These are phyloP conservation scores for Diospyros kaki DNA, from an alignment of 148 eudicot species.

Conservation along the genomic window DNA sequence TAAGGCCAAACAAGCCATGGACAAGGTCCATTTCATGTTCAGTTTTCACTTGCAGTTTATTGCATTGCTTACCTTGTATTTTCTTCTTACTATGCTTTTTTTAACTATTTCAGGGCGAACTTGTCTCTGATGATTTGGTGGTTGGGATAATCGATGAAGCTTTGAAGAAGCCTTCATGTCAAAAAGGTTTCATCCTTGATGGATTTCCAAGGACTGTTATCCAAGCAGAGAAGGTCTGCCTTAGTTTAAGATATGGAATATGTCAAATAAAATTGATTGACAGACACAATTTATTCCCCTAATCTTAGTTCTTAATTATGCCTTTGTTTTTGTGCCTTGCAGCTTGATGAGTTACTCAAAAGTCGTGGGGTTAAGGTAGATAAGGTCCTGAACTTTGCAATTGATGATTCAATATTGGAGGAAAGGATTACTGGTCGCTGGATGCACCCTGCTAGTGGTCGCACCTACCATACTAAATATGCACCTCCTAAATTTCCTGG, in stretches of 20 bases:
- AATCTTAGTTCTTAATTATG: not conserved
- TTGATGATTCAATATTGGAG: constrained; percentile 69
- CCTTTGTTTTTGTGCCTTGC: constrained; percentile 11
- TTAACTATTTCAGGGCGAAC: constrained; percentile 61
- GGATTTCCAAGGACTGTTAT: constrained; percentile 95
- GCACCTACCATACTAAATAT: constrained; percentile 79
- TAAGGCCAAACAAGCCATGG: constrained; percentile 95
- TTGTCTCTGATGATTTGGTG: constrained; percentile 95
- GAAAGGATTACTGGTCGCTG: constrained; percentile 84
- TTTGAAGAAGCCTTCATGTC: constrained; percentile 83
- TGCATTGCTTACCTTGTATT: not conserved
- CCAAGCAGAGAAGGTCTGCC: constrained; percentile 85
- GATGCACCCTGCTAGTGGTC: constrained; percentile 76
- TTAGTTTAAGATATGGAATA: not conserved
- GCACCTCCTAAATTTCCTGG: constrained; percentile 75
- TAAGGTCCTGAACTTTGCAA: constrained; percentile 75
- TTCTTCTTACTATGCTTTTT: not conserved
- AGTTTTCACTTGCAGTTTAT: not conserved
- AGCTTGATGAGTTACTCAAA: constrained; percentile 88
- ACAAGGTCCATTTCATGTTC: constrained; percentile 44
- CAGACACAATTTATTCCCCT: not conserved
- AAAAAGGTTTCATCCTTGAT: constrained; percentile 95
- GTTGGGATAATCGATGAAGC: constrained; percentile 96
- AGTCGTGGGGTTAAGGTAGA: constrained; percentile 67
- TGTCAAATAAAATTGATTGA: not conserved